Evolutionary conservation across 176 grass and related monocot genomes (phyloP).

Genomic region (Calamus simplicifolius): DNA sequence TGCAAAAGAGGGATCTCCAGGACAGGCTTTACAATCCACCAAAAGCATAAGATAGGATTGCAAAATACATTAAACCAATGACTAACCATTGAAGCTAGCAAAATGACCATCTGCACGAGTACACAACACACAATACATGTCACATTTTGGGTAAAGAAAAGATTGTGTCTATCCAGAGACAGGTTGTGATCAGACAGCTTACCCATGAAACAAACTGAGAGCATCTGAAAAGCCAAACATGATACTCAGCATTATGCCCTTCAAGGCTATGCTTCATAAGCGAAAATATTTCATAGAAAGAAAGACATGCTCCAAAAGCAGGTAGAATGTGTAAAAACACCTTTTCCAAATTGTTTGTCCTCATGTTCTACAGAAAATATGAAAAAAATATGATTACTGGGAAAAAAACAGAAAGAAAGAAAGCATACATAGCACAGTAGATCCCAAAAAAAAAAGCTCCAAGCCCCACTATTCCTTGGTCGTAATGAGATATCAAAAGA

Average conservation of each 20-base stretch:
- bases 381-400: background rate
- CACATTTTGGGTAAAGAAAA: slow-evolving; percentile 2
- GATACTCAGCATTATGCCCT: slow-evolving; percentile 26
- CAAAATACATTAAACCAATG: slow-evolving; percentile 53
- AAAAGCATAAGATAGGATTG: slow-evolving; percentile 60
- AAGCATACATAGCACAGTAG: background rate
- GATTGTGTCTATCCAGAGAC: background rate
- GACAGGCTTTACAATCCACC: slow-evolving; percentile 76
- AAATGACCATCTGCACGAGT: slow-evolving; percentile 32
- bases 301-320: slow-evolving; percentile 48
- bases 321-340: slow-evolving; percentile 46
- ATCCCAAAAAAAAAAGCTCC: background rate
- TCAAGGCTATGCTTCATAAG: slow-evolving; percentile 36
- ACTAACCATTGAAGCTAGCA: slow-evolving; percentile 27
- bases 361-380: slow-evolving; percentile 22
- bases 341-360: slow-evolving; percentile 31
- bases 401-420: background rate
- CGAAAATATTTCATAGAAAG: slow-evolving; percentile 29
- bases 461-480: background rate
- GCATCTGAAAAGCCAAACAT: slow-evolving; percentile 40
- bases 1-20: slow-evolving; percentile 71
- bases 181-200: slow-evolving; percentile 20
- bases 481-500: too few species aligned
- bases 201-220: slow-evolving; percentile 75
- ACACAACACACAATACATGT: slow-evolving; percentile 5